These are phyloP conservation scores for Prinsepia uniflora DNA, from an alignment of 306 rosid species.

Conservation along the genomic window DNA sequence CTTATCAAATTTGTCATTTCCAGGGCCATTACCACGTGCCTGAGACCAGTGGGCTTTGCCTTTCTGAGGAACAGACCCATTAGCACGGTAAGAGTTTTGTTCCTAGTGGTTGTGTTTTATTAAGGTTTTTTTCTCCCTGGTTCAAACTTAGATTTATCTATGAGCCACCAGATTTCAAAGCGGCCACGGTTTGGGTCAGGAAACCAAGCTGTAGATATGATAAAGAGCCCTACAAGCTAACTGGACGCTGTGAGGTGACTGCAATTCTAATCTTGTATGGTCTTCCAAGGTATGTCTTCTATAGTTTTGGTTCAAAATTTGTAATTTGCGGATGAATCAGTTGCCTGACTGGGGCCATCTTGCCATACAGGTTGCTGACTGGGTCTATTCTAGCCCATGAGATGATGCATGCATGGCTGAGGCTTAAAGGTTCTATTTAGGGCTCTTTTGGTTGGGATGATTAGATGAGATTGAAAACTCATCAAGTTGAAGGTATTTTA, in stretches of 20 bases:
- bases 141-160: background rate
- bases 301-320: background rate
- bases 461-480: too few relatives aligned
- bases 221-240: conserved; percentile 55
- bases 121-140: background rate
- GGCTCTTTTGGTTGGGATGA: too few relatives aligned
- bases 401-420: conserved; percentile 99
- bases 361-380: conserved; percentile 64
- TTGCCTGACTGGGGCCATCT: conserved; percentile 16
- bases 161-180: conserved; percentile 39
- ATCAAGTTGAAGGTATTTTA: too few relatives aligned
- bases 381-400: conserved; percentile 97
- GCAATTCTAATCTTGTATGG: conserved; percentile 91
- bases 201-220: conserved; percentile 35
- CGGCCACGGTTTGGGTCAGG: conserved; percentile 49
- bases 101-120: background rate
- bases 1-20: conserved; percentile 6
- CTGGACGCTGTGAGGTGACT: conserved; percentile 87
- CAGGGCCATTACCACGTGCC: conserved; percentile 63
- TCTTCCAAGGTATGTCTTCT: conserved; percentile 74
- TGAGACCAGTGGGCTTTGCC: conserved; percentile 69
- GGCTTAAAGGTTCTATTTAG: conserved; percentile 60
- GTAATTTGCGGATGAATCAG: background rate
- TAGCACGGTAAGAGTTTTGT: conserved; percentile 45
- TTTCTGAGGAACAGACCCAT: conserved; percentile 65